Conservation (phyloP, 495 filamentous ascomycete species). For the Trichoderma gamsii region DNA sequence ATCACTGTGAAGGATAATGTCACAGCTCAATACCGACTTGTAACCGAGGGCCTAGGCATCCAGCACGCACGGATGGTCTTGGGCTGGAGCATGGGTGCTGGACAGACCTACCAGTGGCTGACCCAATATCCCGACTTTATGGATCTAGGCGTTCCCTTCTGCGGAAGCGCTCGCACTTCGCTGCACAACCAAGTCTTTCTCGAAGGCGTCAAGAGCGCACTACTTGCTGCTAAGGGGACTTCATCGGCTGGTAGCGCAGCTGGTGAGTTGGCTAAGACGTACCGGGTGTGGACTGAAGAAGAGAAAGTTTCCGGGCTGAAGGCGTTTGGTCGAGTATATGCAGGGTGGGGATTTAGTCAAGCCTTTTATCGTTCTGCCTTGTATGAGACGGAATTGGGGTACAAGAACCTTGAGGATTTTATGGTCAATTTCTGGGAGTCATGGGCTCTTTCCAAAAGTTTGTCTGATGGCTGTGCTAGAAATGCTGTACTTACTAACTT, state of each 20-base stretch:
- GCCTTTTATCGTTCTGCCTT: constrained; percentile 64
- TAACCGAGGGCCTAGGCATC: constrained; percentile 58
- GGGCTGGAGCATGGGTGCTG: constrained; percentile 68
- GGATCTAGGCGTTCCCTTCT: constrained; percentile 61
- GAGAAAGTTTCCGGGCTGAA: constrained; percentile 59
- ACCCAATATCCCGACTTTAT: constrained; percentile 66
- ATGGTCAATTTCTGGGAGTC: constrained; percentile 66
- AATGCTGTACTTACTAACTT: not conserved
- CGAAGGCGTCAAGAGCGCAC: constrained; percentile 61
- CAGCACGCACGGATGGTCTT: constrained; percentile 56
- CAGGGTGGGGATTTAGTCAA: constrained; percentile 71
- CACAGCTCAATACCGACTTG: constrained; percentile 56
- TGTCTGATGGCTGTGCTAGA: not conserved
- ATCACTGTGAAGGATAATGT: constrained; percentile 66
- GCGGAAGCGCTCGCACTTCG: constrained; percentile 59
- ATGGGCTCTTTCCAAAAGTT: constrained; percentile 58
- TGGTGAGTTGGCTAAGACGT: not conserved
- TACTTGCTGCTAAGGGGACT: constrained; percentile 56
- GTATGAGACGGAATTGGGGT: constrained; percentile 55
- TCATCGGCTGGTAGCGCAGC: constrained; percentile 38
- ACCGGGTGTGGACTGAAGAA: constrained; percentile 45
- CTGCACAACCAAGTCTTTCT: constrained; percentile 69
- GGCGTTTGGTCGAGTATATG: constrained; percentile 65
- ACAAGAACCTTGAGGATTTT: constrained; percentile 60
- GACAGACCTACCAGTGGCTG: constrained; percentile 64